Evolutionary conservation across 768 basidiomycete species (phyloP), one percentile per base, ranked within the genome.

Genomic region (Fomitopsis pulvina): DNA sequence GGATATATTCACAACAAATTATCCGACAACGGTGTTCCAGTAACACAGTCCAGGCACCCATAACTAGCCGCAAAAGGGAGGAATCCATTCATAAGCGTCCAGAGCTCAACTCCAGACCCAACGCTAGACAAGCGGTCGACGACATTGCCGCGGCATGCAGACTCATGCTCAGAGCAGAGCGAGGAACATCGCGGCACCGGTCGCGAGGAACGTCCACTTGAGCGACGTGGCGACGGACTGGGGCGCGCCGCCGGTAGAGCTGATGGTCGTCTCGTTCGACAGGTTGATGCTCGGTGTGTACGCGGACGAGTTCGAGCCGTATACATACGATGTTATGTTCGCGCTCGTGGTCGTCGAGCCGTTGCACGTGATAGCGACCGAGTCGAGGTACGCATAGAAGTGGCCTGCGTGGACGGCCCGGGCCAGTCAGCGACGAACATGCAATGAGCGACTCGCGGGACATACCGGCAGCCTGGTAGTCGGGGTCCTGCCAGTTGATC

Each of bases 401-500:
- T 89, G 82, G 40, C 87, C 81, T 77, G 49, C 25, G 14, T 32
- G 32, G 14, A 21, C 4, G 9, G 24, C 29, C 12, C 29, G 26
- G n/a, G 9, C 26, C 32, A 10, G 28, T 30, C 29, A 40, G 47
- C 29, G 29, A 30, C 29, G 14, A 14, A 30, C 29, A 12, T 21
- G 2, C 28, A 10, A 14, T 44, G 16, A 26, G 14, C 26, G 32
- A 16, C n/a, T n/a, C n/a, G n/a, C n/a, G n/a, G 28, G 46, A 62
- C 66, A 45, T 64, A 71, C 80, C 85, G 18, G 86, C 81, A 12
- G 83, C 63, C 45, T 66, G 50, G 65, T 90, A 92, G 65, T 92
- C 90, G 27, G 86, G 79, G 63, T 92, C 80, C 18, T 71, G 58
- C 84, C 85, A 93, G 70, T 90, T 70, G 67, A 91, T 88, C 79